Conservation (phyloP, 192 early-diverging fungal species). For the Jimgerdemannia flammicorona region DNA sequence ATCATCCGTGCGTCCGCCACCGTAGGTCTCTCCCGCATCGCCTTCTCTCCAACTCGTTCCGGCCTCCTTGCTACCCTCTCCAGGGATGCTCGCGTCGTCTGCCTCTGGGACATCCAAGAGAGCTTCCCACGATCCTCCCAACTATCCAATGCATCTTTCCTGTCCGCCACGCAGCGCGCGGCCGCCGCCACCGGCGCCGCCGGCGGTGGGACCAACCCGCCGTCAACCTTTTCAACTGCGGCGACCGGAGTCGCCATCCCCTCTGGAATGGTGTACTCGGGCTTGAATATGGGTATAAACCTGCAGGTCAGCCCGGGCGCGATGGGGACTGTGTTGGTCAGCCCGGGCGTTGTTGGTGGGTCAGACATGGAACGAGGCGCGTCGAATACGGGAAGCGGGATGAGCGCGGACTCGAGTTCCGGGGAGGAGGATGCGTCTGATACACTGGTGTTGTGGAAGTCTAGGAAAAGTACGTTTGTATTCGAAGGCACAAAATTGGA, state of each 20-base stretch:
- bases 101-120: slow-evolving; percentile 69
- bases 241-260: neutral
- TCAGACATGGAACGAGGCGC: neutral
- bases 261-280: neutral
- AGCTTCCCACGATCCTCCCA: slow-evolving; percentile 1
- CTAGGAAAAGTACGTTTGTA: slow-evolving; percentile 29
- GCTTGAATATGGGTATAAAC: slow-evolving; percentile 1
- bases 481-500: too few relatives aligned
- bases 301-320: slow-evolving; percentile 21
- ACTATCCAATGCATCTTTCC: neutral
- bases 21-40: slow-evolving; percentile 45
- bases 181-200: neutral
- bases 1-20: slow-evolving; percentile 2
- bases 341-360: slow-evolving; percentile 27
- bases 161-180: slow-evolving; percentile 8
- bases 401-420: neutral
- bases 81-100: slow-evolving; percentile 48
- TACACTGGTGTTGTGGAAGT: slow-evolving; percentile 27
- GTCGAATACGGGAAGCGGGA: neutral
- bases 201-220: neutral
- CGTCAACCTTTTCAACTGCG: neutral
- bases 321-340: slow-evolving; percentile 32
- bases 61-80: slow-evolving; percentile 58
- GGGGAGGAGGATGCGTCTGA: slow-evolving; percentile 1
- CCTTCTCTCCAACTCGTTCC: slow-evolving; percentile 53